These are phyloP conservation scores for Nannochloropsis salina DNA, from an alignment of 108 stramenopile genomes.

Conservation along the genomic window DNA sequence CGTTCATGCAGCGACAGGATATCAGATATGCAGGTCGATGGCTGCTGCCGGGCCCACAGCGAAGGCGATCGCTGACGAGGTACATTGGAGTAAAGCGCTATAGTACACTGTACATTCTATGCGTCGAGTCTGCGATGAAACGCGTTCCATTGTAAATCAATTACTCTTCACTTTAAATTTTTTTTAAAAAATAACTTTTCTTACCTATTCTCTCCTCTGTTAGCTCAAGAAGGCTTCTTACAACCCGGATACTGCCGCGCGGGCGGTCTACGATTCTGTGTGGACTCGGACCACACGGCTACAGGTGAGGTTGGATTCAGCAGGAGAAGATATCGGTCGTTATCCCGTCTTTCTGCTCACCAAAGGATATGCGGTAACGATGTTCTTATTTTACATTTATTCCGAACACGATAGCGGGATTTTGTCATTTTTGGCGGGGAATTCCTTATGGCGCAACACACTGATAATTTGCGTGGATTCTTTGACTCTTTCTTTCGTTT, in stretches of 20 bases:
- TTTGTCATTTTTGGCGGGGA: slow-evolving; percentile 93
- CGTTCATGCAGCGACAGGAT: slow-evolving; percentile 91
- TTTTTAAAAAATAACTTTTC: not conserved
- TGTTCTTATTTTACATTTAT: not conserved
- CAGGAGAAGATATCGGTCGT: not conserved
- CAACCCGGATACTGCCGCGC: slow-evolving; percentile 59
- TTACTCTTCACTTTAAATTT: not conserved
- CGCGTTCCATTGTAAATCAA: no score
- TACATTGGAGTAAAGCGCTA: not conserved
- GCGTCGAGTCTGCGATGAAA: no score
- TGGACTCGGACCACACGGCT: slow-evolving; percentile 74
- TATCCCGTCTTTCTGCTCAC: not conserved
- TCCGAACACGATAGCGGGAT: slow-evolving; percentile 61
- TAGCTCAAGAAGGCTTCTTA: not conserved
- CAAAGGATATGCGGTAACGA: not conserved
- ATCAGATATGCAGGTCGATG: slow-evolving; percentile 67
- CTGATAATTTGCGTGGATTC: slow-evolving; percentile 82
- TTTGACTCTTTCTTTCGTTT: slow-evolving; percentile 88
- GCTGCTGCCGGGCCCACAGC: slow-evolving; percentile 68
- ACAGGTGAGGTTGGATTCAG: not conserved
- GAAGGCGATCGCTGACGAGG: slow-evolving; percentile 51
- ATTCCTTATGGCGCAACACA: slow-evolving; percentile 85
- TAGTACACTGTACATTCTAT: no score
- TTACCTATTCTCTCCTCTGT: not conserved
- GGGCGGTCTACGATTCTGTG: slow-evolving; percentile 73